Percentiles rank a stretch among this genome's conserved stretches.
phyloP scores from a whole-genome alignment of 192 early-diverging fungal genomes.

The Coemansia sp. region DNA sequence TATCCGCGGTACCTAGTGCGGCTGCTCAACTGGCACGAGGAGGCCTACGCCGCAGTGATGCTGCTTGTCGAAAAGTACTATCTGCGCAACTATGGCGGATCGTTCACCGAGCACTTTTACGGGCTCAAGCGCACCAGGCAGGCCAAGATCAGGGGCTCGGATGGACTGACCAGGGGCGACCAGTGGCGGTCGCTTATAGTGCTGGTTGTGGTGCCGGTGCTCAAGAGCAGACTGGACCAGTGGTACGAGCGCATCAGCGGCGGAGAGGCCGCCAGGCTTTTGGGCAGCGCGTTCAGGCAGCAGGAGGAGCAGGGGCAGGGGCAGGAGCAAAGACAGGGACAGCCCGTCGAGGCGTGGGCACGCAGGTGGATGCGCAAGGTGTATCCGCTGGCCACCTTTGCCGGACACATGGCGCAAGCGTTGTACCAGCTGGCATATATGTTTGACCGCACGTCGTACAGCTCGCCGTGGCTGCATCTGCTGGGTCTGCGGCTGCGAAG shows the following conservation, averaged over 20 bases:
- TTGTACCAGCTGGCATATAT: conserved; percentile 78
- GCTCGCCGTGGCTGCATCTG: conserved; percentile 78
- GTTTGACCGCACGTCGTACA: conserved; percentile 78
- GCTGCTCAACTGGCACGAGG: conserved; percentile 77
- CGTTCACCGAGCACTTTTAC: conserved; percentile 93
- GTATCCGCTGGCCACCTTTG: conserved; percentile 72
- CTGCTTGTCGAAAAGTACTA: conserved; percentile 79
- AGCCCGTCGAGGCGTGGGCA: not conserved
- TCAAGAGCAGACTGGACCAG: conserved; percentile 69
- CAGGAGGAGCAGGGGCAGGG: not conserved
- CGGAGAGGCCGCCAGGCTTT: conserved; percentile 59
- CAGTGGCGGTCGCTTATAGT: conserved; percentile 62
- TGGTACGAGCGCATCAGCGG: conserved; percentile 60
- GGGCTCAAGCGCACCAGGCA: conserved; percentile 72
- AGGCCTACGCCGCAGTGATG: conserved; percentile 76
- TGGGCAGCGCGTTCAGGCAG: conserved; percentile 53
- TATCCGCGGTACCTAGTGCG: conserved; percentile 79
- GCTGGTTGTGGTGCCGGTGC: conserved; percentile 70
- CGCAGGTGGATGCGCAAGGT: conserved; percentile 51
- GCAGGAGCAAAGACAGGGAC: not conserved
- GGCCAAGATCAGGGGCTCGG: conserved; percentile 33
- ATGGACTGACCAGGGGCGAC: conserved; percentile 49
- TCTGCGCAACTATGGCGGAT: conserved; percentile 72
- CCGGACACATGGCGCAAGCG: conserved; percentile 62
- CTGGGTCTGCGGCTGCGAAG: conserved; percentile 76